Conservation (phyloP, 371 early-diverging fungal species). For the Thermomucor indicae-seudaticae region DNA sequence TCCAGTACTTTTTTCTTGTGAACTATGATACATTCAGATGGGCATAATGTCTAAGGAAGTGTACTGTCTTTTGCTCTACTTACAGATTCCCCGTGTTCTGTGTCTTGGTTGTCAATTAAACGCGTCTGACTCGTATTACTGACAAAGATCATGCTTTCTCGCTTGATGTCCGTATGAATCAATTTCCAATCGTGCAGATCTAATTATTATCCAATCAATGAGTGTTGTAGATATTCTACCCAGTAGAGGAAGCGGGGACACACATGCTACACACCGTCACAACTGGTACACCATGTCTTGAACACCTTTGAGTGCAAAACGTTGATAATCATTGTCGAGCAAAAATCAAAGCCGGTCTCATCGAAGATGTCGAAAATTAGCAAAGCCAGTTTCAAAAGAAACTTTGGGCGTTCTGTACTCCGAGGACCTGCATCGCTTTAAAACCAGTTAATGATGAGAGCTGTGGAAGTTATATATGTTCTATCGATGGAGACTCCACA, state of each 20-base stretch:
- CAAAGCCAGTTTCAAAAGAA: conserved; percentile 89
- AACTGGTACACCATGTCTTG: conserved; percentile 80
- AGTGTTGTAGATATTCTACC: too few relatives aligned
- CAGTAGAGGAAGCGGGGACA: conserved; percentile 14
- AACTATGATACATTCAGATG: too few relatives aligned
- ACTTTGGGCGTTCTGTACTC: too few relatives aligned
- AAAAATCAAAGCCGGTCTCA: conserved; percentile 91
- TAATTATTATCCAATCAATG: too few relatives aligned
- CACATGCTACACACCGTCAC: conserved; percentile 72
- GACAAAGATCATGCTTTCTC: conserved; percentile 71
- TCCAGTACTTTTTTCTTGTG: conserved; percentile 53
- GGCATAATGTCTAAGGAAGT: too few relatives aligned
- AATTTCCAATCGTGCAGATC: conserved; percentile 80
- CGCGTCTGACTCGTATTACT: conserved; percentile 4
- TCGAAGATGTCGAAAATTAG: conserved; percentile 94
- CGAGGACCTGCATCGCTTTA: too few relatives aligned
- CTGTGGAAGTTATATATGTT: too few relatives aligned
- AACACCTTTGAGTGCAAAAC: conserved; percentile 84
- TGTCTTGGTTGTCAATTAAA: too few relatives aligned
- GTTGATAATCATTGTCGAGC: conserved; percentile 82
- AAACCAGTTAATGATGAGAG: too few relatives aligned
- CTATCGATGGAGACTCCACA: too few relatives aligned
- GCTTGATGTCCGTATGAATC: conserved; percentile 89
- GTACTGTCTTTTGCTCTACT: too few relatives aligned
- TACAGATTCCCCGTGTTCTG: too few relatives aligned